Evolutionary conservation across 2,329 filamentous ascomycete species (phyloP).

Genomic region (Xylaria multiplex): DNA sequence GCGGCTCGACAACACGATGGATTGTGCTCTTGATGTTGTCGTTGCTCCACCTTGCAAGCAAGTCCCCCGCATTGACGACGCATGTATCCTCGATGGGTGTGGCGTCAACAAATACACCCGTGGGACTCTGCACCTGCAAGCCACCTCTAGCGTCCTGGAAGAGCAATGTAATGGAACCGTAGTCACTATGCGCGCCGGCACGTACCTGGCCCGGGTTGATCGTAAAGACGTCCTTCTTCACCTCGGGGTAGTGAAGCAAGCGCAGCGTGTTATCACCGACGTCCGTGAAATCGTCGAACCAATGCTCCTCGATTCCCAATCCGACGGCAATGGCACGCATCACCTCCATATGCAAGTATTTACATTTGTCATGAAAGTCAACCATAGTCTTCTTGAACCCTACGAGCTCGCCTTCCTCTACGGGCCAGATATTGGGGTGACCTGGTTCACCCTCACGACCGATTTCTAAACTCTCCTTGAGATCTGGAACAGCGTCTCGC

Average conservation of each 20-base stretch:
- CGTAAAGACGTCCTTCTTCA: slow-evolving; percentile 72
- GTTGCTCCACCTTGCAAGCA: slow-evolving; percentile 89
- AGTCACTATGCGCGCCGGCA: slow-evolving; percentile 80
- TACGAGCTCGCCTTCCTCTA: slow-evolving; percentile 59
- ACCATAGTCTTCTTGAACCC: slow-evolving; percentile 79
- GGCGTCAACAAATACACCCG: slow-evolving; percentile 82
- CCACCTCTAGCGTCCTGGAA: slow-evolving; percentile 64
- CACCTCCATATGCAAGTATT: slow-evolving; percentile 76
- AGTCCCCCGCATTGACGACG: slow-evolving; percentile 88
- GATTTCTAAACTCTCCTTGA: slow-evolving; percentile 74
- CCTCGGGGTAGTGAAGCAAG: slow-evolving; percentile 79
- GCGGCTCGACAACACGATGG: slow-evolving; percentile 90
- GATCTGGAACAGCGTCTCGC: slow-evolving; percentile 67
- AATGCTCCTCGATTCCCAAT: slow-evolving; percentile 74
- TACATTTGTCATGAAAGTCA: slow-evolving; percentile 78
- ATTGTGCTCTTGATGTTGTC: slow-evolving; percentile 90
- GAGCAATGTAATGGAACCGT: slow-evolving; percentile 69
- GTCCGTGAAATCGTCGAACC: slow-evolving; percentile 81
- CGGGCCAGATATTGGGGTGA: slow-evolving; percentile 81
- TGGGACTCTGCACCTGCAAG: slow-evolving; percentile 64
- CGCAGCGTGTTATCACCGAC: slow-evolving; percentile 76
- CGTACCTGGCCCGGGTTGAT: slow-evolving; percentile 75
- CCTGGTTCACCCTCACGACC: slow-evolving; percentile 68
- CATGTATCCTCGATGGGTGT: slow-evolving; percentile 83
- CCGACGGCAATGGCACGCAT: slow-evolving; percentile 89